Evolutionary conservation across 106 monocot species (phyloP).

Genomic region (Agapanthus africanus): DNA sequence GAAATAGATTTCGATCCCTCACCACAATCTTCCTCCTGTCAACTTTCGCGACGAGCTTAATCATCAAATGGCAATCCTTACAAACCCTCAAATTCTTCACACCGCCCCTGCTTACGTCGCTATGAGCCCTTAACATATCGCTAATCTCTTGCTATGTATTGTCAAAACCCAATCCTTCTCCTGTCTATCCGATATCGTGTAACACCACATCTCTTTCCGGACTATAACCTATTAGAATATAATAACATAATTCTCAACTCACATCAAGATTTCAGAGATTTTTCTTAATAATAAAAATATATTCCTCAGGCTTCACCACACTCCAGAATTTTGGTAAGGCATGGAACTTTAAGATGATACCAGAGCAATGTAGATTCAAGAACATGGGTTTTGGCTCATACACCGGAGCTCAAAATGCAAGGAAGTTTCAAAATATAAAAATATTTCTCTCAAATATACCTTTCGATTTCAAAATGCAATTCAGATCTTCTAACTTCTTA

Average conservation of each 20-base stretch:
- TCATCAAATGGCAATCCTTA: slow-evolving; percentile 43
- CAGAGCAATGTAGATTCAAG: too few species aligned
- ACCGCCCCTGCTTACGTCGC: slow-evolving; percentile 27
- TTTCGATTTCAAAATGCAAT: slow-evolving; percentile 16
- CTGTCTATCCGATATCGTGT: slow-evolving; percentile 35
- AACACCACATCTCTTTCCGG: slow-evolving; percentile 28
- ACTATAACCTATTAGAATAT: too few species aligned
- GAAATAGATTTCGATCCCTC: slow-evolving; percentile 46
- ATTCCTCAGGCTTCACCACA: too few species aligned
- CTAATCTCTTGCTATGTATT: slow-evolving; percentile 56
- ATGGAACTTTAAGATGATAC: too few species aligned
- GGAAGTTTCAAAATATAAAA: too few species aligned
- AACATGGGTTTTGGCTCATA: too few species aligned
- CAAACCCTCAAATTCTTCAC: slow-evolving; percentile 51
- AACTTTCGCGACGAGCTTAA: slow-evolving; percentile 44
- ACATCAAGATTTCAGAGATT: too few species aligned
- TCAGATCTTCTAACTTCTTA: slow-evolving; percentile 34
- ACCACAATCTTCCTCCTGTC: slow-evolving; percentile 38
- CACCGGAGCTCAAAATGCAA: too few species aligned
- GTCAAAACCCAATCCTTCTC: slow-evolving; percentile 44
- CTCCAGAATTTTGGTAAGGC: too few species aligned
- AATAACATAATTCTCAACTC: too few species aligned
- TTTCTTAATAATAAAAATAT: too few species aligned
- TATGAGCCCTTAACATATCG: slow-evolving; percentile 47
- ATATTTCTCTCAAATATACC: too few species aligned